Conservation (phyloP, 1,284 basidiomycete genomes). For the Paramarasmius palmivorus region DNA sequence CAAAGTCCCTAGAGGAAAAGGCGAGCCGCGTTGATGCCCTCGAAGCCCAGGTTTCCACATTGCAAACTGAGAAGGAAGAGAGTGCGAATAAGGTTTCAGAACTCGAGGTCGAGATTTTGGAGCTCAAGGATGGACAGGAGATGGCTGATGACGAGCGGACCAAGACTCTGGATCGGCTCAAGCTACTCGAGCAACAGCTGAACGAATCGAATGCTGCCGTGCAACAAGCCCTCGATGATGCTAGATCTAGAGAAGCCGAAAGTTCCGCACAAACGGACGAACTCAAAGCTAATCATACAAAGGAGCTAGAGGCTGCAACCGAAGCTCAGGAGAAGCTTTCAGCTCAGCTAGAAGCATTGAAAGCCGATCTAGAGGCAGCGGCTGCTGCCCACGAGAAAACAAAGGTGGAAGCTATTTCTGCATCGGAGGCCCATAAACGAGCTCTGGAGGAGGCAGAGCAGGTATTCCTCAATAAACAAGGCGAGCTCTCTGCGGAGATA, state of each 20-base stretch:
- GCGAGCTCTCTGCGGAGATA: slow-evolving; percentile 60
- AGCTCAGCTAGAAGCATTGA: slow-evolving; percentile 46
- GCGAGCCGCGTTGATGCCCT: slow-evolving; percentile 45
- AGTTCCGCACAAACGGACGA: slow-evolving; percentile 41
- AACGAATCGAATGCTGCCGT: slow-evolving; percentile 46
- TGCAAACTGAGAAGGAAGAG: slow-evolving; percentile 74
- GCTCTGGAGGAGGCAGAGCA: slow-evolving; percentile 54
- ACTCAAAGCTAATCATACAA: slow-evolving; percentile 44
- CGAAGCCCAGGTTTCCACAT: slow-evolving; percentile 50
- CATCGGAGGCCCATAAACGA: slow-evolving; percentile 46
- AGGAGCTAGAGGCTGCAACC: slow-evolving; percentile 42
- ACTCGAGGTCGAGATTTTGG: slow-evolving; percentile 78
- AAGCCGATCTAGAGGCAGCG: slow-evolving; percentile 45
- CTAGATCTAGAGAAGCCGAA: slow-evolving; percentile 50
- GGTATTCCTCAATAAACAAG: slow-evolving; percentile 46
- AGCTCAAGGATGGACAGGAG: slow-evolving; percentile 73
- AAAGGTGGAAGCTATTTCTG: slow-evolving; percentile 41
- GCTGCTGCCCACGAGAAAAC: slow-evolving; percentile 48
- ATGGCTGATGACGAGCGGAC: slow-evolving; percentile 58
- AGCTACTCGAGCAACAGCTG: slow-evolving; percentile 54
- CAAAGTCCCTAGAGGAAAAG: slow-evolving; percentile 45
- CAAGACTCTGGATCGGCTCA: slow-evolving; percentile 46
- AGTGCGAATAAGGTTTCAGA: slow-evolving; percentile 74
- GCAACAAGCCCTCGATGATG: slow-evolving; percentile 52
- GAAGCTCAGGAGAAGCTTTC: slow-evolving; percentile 47